A percentile compares a stretch with the other conserved stretches of the same genome.
Evolutionary conservation across 108 stramenopile genomes (phyloP).

Genomic region (Epipyxis sp.): DNA sequence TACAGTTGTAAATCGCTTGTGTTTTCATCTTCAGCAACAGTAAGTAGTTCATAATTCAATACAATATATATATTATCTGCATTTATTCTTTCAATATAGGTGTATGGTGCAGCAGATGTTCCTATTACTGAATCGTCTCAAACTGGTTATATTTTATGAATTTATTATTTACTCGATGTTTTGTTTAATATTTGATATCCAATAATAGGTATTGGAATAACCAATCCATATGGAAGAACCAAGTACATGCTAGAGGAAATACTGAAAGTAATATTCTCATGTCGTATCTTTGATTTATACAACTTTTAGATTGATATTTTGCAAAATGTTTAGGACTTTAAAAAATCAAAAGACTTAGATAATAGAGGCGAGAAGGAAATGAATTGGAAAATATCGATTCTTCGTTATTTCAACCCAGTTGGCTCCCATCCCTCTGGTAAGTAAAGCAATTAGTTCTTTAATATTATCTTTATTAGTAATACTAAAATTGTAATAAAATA

Average conservation of each 20-base stretch:
- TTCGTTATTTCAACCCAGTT: conserved; percentile 98
- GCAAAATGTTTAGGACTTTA: conserved; percentile 34
- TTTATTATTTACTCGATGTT: too few species aligned
- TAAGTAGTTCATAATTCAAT: neutral
- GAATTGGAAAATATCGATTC: conserved; percentile 54
- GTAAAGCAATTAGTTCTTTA: too few species aligned
- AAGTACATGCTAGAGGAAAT: conserved; percentile 99
- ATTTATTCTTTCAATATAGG: too few species aligned
- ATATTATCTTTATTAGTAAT: too few species aligned
- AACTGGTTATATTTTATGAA: too few species aligned
- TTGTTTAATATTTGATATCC: too few species aligned
- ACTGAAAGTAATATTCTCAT: too few species aligned
- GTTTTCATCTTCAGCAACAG: conserved; percentile 92
- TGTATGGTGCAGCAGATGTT: conserved; percentile 84
- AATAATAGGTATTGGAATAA: conserved; percentile 83
- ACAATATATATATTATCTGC: too few species aligned
- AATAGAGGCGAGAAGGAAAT: conserved; percentile 46
- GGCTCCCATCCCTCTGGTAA: conserved; percentile 91
- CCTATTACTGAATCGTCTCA: conserved; percentile 83
- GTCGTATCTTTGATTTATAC: neutral
- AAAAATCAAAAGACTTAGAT: neutral
- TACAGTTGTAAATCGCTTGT: conserved; percentile 77
- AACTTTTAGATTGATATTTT: conserved; percentile 1
- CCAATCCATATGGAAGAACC: conserved; percentile 97
- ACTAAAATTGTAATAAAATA: too few species aligned